Conservation (phyloP, 768 basidiomycete species). For the Hebeloma cylindrosporum region DNA sequence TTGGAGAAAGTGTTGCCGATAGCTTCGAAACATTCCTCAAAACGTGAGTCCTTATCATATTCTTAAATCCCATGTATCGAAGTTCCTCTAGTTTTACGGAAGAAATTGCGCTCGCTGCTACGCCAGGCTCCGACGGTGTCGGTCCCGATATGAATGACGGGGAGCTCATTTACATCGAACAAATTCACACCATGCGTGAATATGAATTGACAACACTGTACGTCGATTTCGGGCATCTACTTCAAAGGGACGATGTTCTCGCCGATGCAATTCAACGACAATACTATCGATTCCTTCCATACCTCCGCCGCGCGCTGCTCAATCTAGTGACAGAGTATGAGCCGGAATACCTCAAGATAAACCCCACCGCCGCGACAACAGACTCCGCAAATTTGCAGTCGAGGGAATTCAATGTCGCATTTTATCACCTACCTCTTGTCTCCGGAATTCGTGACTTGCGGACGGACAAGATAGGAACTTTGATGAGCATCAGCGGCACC, state of each 20-base stretch:
- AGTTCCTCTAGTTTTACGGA: conserved; percentile 69
- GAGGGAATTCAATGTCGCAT: conserved; percentile 93
- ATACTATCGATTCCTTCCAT: conserved; percentile 97
- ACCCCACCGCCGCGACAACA: conserved; percentile 83
- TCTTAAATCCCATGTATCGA: conserved; percentile 10
- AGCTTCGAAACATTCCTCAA: conserved; percentile 90
- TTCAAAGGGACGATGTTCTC: conserved; percentile 88
- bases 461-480: conserved; percentile 90
- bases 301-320: conserved; percentile 86
- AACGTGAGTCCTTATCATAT: conserved; percentile 55
- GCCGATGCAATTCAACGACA: conserved; percentile 92
- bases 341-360: conserved; percentile 93
- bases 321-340: conserved; percentile 88
- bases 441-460: conserved; percentile 92
- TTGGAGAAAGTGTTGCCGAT: conserved; percentile 93
- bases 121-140: conserved; percentile 75
- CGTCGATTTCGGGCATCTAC: conserved; percentile 90
- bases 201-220: conserved; percentile 95
- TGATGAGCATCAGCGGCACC: conserved; percentile 95
- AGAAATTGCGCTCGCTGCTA: conserved; percentile 73
- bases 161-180: conserved; percentile 83
- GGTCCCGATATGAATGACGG: conserved; percentile 54
- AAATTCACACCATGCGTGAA: conserved; percentile 93
- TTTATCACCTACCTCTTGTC: conserved; percentile 91
- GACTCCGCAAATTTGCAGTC: conserved; percentile 88